phyloP scores from a whole-genome alignment of 768 basidiomycete genomes.

The Leccinum variicolor region DNA sequence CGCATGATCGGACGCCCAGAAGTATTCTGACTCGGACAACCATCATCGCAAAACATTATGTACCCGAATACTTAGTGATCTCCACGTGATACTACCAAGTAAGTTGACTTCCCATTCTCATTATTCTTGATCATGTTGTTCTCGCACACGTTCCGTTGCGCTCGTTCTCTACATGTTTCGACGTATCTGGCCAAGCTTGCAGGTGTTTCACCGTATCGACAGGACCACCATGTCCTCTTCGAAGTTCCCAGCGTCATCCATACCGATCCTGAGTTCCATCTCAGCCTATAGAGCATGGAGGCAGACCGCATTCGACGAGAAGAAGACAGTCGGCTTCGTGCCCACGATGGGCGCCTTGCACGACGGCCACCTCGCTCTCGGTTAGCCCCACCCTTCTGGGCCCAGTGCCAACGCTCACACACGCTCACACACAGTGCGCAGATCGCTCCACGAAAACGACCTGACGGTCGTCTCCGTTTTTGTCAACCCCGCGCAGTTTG shows the following conservation, averaged over 20 bases:
- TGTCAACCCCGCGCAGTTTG: constrained; percentile 97
- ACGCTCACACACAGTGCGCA: constrained; percentile 51
- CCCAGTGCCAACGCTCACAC: neutral
- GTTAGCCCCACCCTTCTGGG: constrained; percentile 45
- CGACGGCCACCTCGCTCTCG: constrained; percentile 87
- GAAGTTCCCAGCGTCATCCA: constrained; percentile 29
- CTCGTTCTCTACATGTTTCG: constrained; percentile 9
- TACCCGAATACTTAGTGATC: too few relatives aligned
- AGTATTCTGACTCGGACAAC: too few relatives aligned
- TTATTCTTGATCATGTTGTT: neutral
- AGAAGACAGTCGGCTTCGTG: constrained; percentile 85
- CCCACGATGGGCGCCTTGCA: constrained; percentile 98
- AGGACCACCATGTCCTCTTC: constrained; percentile 17
- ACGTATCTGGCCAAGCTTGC: constrained; percentile 1
- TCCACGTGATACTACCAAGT: neutral
- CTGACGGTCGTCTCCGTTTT: constrained; percentile 92
- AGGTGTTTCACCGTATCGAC: neutral
- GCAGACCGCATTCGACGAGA: constrained; percentile 49
- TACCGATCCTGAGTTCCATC: constrained; percentile 57
- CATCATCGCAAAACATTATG: too few relatives aligned
- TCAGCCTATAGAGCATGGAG: constrained; percentile 73
- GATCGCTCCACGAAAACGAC: constrained; percentile 75
- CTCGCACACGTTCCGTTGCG: neutral
- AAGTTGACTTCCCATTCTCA: neutral
- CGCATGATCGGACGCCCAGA: neutral